Base-by-base conservation (phyloP, 345 rosid genomes). In the Nephelium lappaceum region DNA sequence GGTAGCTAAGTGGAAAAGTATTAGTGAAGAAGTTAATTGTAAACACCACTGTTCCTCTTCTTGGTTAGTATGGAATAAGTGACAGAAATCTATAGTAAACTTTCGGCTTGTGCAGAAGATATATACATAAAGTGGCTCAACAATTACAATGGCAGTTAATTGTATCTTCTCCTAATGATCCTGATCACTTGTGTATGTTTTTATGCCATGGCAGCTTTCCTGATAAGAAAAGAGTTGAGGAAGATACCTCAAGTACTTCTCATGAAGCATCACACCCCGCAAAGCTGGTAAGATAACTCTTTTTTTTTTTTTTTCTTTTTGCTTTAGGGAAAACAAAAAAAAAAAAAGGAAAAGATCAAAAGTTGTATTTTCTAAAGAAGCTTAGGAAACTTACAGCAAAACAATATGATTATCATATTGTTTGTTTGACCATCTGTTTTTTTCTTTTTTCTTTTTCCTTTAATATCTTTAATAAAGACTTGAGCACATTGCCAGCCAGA, bases 181-280 rank as follows among this genome's bases (percentile, higher is more conserved):
- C 65, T 81, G 78, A 80, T 79, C 82, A 64, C 80, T 82, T 53
- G 74, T 21, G 68, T 71, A 87, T 83, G 72, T 60, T 76, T 78
- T 81, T 72, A 24, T 80, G 67, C 70, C 73, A 79, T 89, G 78
- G 83, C 88, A 94, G 98, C 89, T 93, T 89, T 73, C 93, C 97
- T 41, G 95, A 83, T 67, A 92, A 88, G 88, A 91, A 84, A 78
- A 83, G 83, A 79, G 73, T 71, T 55, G 86, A 86, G 72, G 91
- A 78, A 87, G 91, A 86, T 77, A 80, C 81, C 81, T 74, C 78
- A 70, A 83, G 79, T 53, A 73, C 78, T 85, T 85, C 88, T 23
- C 85, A 71, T 57, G 91, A 85, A 81, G 87, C 84, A 81, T 90
- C 94, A 73, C 87, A 78, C 57, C 77, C 83, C 63, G 81, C 77